These are phyloP conservation scores for Globisporangium middletonii DNA, from an alignment of 352 stramenopile genomes.

Conservation along the genomic window DNA sequence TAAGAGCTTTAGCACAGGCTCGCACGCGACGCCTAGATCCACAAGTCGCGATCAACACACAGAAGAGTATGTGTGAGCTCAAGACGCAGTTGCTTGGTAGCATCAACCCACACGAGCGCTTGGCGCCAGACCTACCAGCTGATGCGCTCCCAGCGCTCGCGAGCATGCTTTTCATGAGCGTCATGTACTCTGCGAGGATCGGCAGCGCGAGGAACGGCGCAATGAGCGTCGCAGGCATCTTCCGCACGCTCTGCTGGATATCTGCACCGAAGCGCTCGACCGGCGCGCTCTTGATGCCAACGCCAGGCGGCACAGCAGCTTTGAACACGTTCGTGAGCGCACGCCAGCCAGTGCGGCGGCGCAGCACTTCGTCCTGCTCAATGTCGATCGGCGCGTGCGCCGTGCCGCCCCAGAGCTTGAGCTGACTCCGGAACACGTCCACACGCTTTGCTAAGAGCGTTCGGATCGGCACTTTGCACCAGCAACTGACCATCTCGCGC, in stretches of 20 bases:
- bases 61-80: background rate
- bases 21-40: slow-evolving; percentile 38
- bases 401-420: slow-evolving; percentile 64
- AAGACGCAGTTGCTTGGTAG: too few species aligned
- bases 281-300: slow-evolving; percentile 65
- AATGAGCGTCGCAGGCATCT: slow-evolving; percentile 66
- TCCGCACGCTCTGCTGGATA: slow-evolving; percentile 36
- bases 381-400: slow-evolving; percentile 60
- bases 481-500: slow-evolving; percentile 71
- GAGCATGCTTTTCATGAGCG: slow-evolving; percentile 49
- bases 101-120: too few species aligned
- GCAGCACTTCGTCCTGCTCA: slow-evolving; percentile 66
- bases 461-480: slow-evolving; percentile 66
- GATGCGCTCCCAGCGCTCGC: slow-evolving; percentile 29
- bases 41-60: background rate
- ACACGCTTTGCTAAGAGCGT: slow-evolving; percentile 39
- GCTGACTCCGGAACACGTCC: slow-evolving; percentile 40
- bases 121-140: slow-evolving; percentile 19
- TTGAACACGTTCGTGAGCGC: slow-evolving; percentile 67
- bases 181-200: slow-evolving; percentile 73
- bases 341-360: slow-evolving; percentile 58
- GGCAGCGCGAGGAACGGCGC: slow-evolving; percentile 56
- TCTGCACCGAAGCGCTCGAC: slow-evolving; percentile 44
- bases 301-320: slow-evolving; percentile 35
- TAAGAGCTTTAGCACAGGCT: slow-evolving; percentile 62